Base-by-base conservation (phyloP, 2,329 filamentous ascomycete species). In the Fusarium robinianum region DNA sequence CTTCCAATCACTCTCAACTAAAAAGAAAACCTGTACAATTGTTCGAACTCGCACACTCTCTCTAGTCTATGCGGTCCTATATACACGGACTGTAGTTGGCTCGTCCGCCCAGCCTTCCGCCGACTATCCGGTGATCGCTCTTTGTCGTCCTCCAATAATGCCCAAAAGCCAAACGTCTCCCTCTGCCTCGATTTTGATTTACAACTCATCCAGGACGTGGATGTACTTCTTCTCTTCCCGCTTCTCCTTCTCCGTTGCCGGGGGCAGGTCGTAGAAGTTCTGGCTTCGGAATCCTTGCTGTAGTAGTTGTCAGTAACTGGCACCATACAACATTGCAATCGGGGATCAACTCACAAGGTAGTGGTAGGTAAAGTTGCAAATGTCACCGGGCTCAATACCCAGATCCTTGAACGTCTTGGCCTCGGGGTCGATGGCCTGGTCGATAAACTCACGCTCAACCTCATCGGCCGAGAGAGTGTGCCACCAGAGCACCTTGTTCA, bases 331-430 rank as follows among this genome's bases (percentile, higher is more conserved):
- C n/a, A n/a, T n/a, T 8, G 11, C 22, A 4, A 35, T 19, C n/a
- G 8, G n/a, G 14, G 11, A 18, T 19, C 23, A 73, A n/a, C 87
- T 72, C 77, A 94, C 90, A 76, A 97, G 72, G 73, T 99, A 99
- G 71, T 95, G 87, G 72, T 92, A 97, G 56, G 90, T 95, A 68
- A 90, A 83, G 69, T 88, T 85, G 68, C 81, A 84, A 62, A 97
- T 81, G 53, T 97, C 91, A 32, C 83, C 87, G 19, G 92, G 89
- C 71, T 90, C 87, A 55, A 99, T 96, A 49, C 83, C 88, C 32
- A 99, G 79, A 65, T 97, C 91, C 71, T 88, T 88, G 75, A 97
- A 95, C 2, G 94, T 97, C 81, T 96, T 97, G 55, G 94, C 94
- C 22, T 78, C 83, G 46, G 84, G 83, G 69, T 99, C 94, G 64